These are phyloP conservation scores for Tagetes erecta DNA, from an alignment of 129 eudicot species.

Conservation along the genomic window DNA sequence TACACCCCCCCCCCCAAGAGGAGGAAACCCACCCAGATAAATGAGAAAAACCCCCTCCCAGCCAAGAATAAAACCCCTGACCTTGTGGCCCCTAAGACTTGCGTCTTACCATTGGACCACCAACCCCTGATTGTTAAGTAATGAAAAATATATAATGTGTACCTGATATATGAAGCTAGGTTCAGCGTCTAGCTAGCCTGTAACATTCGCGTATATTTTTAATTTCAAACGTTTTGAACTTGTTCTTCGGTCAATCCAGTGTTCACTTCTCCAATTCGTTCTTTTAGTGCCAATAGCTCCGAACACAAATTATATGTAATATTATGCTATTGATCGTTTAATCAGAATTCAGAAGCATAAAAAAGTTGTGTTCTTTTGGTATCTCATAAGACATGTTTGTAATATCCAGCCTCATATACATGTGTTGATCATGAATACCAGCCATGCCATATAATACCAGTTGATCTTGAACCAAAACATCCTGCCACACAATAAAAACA, in stretches of 20 bases:
- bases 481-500: slow-evolving; percentile 43
- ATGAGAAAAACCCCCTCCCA: too few relatives aligned
- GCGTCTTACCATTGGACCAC: too few relatives aligned
- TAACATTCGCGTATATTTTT: slow-evolving; percentile 25
- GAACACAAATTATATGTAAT: slow-evolving; percentile 22
- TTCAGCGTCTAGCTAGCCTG: slow-evolving; percentile 50
- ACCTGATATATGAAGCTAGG: slow-evolving; percentile 94
- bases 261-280: slow-evolving; percentile 83
- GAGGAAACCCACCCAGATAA: too few relatives aligned
- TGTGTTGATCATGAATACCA: slow-evolving; percentile 75
- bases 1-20: too few relatives aligned
- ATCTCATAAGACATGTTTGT: slow-evolving; percentile 99
- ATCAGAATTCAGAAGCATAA: background rate
- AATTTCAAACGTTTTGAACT: slow-evolving; percentile 51
- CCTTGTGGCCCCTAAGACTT: too few relatives aligned
- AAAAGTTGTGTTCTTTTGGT: background rate
- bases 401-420: slow-evolving; percentile 93
- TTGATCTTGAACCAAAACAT: slow-evolving; percentile 83
- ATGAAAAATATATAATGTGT: background rate
- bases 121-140: too few relatives aligned
- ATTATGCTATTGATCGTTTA: background rate
- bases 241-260: slow-evolving; percentile 81
- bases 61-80: too few relatives aligned
- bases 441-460: slow-evolving; percentile 72
- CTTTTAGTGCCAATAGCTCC: slow-evolving; percentile 92